Conservation (phyloP, 2,329 filamentous ascomycete genomes). For the Bretziella fagacearum region DNA sequence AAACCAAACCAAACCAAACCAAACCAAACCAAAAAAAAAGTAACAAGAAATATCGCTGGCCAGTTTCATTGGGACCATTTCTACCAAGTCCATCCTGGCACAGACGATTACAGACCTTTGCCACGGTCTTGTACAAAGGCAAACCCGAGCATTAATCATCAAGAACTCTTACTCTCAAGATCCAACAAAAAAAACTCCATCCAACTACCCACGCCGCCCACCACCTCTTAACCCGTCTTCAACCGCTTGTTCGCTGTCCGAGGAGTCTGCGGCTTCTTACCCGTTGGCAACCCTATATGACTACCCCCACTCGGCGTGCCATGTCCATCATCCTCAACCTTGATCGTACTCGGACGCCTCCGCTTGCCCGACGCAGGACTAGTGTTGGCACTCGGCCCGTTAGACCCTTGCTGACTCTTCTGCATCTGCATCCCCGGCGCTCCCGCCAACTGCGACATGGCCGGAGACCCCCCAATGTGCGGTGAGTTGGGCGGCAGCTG, state of each 20-base stretch:
- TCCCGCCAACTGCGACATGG: slow-evolving; percentile 40
- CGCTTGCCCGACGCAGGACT: slow-evolving; percentile 45
- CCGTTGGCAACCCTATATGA: slow-evolving; percentile 36
- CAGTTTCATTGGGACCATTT: background rate
- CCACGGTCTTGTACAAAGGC: background rate
- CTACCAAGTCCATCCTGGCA: too few species aligned
- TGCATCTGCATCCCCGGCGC: slow-evolving; percentile 50
- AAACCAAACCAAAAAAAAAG: slow-evolving; percentile 1
- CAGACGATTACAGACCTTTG: too few species aligned
- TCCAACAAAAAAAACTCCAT: background rate
- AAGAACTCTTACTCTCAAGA: background rate
- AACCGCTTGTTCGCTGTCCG: slow-evolving; percentile 26
- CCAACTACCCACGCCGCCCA: background rate
- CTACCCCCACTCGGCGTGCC: slow-evolving; percentile 29
- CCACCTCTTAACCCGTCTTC: slow-evolving; percentile 8
- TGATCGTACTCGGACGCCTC: slow-evolving; percentile 39
- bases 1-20: too few species aligned
- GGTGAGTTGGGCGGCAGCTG: slow-evolving; percentile 42
- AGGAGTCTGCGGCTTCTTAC: slow-evolving; percentile 40
- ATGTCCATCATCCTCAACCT: slow-evolving; percentile 33
- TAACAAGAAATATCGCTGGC: background rate
- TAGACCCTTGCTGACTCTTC: slow-evolving; percentile 51
- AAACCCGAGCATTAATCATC: background rate
- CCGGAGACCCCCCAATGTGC: slow-evolving; percentile 41
- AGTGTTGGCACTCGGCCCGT: slow-evolving; percentile 50